Base-by-base conservation (phyloP, 225 moss, liverwort and hornwort species). In the Takakia lepidozioides region DNA sequence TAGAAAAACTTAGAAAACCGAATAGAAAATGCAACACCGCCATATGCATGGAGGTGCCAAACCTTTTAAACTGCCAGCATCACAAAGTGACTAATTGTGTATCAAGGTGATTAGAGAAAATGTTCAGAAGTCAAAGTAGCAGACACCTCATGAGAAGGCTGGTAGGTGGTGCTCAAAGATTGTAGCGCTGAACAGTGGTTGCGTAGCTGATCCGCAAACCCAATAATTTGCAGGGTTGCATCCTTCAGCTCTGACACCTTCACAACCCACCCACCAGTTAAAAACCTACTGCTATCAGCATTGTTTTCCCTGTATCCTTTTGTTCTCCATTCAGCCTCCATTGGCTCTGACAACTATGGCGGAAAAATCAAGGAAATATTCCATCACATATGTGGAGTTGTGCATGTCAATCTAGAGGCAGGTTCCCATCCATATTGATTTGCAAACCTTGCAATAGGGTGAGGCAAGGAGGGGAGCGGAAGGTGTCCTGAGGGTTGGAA, bases 171-270 rank as follows among this genome's bases (percentile, higher is more conserved):
- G 20, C 48, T 49, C 19, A 80, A 44, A 25, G 39, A 5, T 25
- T 55, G 48, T 19, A 80, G 36, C 34, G 70, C 70, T 21, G 45
- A 49, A 29, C 49, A 63, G 29, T 80, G 74, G 45, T 57, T 20
- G 20, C 74, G 58, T 22, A 80, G 52, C 37, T 21, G 51, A 32
- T 74, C 38, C 24, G 70, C 48, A 49, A 52, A 51, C 15, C 52
- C 39, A 26, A 80, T 48, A 19, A 67, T 59, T 8, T 67, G 66
- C 38, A 74, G 50, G 18, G 73, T 57, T 15, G 46, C 70, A n/a
- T 48, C 29, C 10, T 63, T 49, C 7, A 80, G 36, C 18, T 37
- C 43, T 17, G 36, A 55, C 3, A 80, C 78, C 78, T 78, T 21
- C 25, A 40, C 37, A 28, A 13, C 48, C 3, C 16, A 32, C 29